Evolutionary conservation across 2,329 filamentous ascomycete genomes (phyloP).

Genomic region (Aspergillus hiratsukae): DNA sequence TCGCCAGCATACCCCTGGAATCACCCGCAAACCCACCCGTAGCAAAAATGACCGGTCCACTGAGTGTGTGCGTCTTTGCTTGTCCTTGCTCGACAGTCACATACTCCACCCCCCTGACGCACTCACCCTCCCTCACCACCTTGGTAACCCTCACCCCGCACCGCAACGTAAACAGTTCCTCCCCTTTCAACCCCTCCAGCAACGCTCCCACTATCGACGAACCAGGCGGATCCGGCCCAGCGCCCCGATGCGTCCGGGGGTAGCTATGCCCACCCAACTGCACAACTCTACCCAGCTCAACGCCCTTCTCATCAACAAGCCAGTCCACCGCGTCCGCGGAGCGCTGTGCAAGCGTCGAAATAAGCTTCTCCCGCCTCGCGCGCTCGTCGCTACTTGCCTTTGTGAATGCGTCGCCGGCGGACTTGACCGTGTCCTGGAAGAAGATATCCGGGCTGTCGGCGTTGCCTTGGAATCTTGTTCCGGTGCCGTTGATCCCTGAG

Average conservation of each 20-base stretch:
- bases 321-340: slow-evolving; percentile 53
- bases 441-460: slow-evolving; percentile 40
- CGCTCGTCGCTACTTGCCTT: slow-evolving; percentile 27
- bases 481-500: slow-evolving; percentile 61
- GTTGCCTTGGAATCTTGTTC: slow-evolving; percentile 52
- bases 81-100: slow-evolving; percentile 10
- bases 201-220: slow-evolving; percentile 55
- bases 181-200: slow-evolving; percentile 48
- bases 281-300: slow-evolving; percentile 57
- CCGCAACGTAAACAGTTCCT: slow-evolving; percentile 49
- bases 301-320: slow-evolving; percentile 53
- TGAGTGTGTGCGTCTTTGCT: slow-evolving; percentile 29
- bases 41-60: slow-evolving; percentile 57
- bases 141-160: slow-evolving; percentile 52
- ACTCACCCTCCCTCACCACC: slow-evolving; percentile 36
- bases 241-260: slow-evolving; percentile 55
- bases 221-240: slow-evolving; percentile 52
- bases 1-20: slow-evolving; percentile 51
- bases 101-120: slow-evolving; percentile 53
- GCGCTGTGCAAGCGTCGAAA: slow-evolving; percentile 45
- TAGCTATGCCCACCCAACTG: slow-evolving; percentile 57
- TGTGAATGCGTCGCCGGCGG: slow-evolving; percentile 45
- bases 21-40: slow-evolving; percentile 62
- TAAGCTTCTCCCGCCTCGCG: slow-evolving; percentile 39
- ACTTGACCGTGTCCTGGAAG: slow-evolving; percentile 54